Conservation (phyloP, 495 filamentous ascomycete species). For the Glonium stellatum region DNA sequence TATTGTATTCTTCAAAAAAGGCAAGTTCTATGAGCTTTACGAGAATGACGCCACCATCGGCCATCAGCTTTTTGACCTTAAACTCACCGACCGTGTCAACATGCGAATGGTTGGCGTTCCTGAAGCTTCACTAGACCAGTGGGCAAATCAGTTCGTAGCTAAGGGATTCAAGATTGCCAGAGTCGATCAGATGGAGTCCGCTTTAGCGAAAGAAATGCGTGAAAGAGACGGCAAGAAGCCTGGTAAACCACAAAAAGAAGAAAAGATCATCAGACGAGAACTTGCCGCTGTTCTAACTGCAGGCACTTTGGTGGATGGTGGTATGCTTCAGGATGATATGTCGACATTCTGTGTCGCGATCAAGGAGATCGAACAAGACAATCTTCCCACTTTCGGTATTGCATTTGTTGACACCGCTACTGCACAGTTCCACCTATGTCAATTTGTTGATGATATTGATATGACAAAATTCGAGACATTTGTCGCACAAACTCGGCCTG, state of each 20-base stretch:
- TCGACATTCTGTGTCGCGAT: slow-evolving; percentile 94
- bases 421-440: slow-evolving; percentile 85
- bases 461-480: slow-evolving; percentile 98
- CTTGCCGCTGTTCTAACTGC: slow-evolving; percentile 82
- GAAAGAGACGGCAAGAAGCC: slow-evolving; percentile 57
- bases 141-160: slow-evolving; percentile 91
- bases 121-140: slow-evolving; percentile 80
- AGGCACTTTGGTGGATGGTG: slow-evolving; percentile 88
- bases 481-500: slow-evolving; percentile 84
- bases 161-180: slow-evolving; percentile 94
- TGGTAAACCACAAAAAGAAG: slow-evolving; percentile 55
- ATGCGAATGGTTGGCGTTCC: slow-evolving; percentile 98
- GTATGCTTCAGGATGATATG: slow-evolving; percentile 98
- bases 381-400: slow-evolving; percentile 78
- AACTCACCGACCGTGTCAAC: slow-evolving; percentile 96
- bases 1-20: slow-evolving; percentile 99
- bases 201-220: slow-evolving; percentile 95
- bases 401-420: slow-evolving; percentile 95
- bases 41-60: slow-evolving; percentile 98
- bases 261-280: slow-evolving; percentile 90
- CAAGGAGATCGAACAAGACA: slow-evolving; percentile 75
- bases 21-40: slow-evolving; percentile 98
- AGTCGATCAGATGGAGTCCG: slow-evolving; percentile 93
- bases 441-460: slow-evolving; percentile 87
- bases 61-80: slow-evolving; percentile 93